Evolutionary conservation across 441 rosid species (phyloP), one percentile per base, ranked within the genome.

Genomic region (Gossypium schwendimanii): DNA sequence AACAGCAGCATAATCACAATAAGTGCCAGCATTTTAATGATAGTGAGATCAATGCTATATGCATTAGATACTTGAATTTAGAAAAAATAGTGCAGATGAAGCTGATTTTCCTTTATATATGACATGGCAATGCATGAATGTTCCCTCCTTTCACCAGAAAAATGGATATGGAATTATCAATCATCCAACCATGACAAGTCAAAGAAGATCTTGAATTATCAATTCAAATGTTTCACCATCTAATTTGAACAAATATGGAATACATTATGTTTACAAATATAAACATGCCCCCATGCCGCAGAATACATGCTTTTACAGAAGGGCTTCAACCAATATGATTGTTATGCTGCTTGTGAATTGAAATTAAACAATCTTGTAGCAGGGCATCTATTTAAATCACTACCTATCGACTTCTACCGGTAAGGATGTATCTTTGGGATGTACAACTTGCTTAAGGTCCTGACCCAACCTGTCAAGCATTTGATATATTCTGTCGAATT

Each of bases 401-500:
- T 3, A 63, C 66, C 81, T 74, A 76, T 68, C 73, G 1, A 73
- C 33, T 41, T 84, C 86, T 77, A 73, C 23, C 58, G 81, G 20
- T 68, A 18, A 36, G 41, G 80, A 72, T 24, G 58, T 17, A 58
- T 41, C 52, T 68, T 31, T 0, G 36, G 75, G 15, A 41, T 66
- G 68, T 52, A 61, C 33, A 70, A 70, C 73, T 77, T 62, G 68
- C 80, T 76, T 76, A 63, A 86, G 73, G 75, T 82, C 84, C 76
- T 78, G 74, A 59, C 75, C 66, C 73, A 92, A 67, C 68, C 73
- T 80, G 53, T 84, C 73, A 68, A 90, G 77, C 88, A 87, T 81
- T 71, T 78, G 82, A 81, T 89, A 86, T 73, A 92, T 86, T 61
- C 77, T 80, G 78, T 80, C 79, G 57, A 92, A 87, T 70, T 82